phyloP scores from a whole-genome alignment of 2,329 filamentous ascomycete genomes.

The Pseudogymnoascus sp. region DNA sequence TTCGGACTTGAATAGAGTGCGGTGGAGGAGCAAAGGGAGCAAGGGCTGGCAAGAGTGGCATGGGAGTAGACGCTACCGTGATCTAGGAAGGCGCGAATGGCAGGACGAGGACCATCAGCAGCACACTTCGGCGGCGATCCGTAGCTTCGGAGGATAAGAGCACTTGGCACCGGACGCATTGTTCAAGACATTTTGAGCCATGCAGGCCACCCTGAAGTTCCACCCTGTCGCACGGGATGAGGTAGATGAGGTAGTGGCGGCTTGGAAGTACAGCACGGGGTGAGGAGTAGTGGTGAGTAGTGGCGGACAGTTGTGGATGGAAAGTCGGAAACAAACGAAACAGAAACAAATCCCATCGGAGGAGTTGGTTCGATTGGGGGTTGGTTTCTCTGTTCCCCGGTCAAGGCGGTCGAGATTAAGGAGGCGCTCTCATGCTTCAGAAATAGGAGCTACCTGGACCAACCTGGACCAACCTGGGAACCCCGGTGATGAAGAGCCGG shows the following conservation, averaged over 20 bases:
- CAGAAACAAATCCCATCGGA: background rate
- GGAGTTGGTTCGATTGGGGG: background rate
- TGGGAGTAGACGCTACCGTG: background rate
- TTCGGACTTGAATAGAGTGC: background rate
- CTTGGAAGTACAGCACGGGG: background rate
- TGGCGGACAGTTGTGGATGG: background rate
- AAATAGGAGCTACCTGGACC: background rate
- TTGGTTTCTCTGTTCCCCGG: background rate
- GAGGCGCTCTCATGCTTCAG: conserved; percentile 3
- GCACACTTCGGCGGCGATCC: background rate
- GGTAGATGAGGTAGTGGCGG: background rate
- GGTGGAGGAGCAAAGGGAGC: no score
- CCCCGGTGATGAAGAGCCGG: background rate
- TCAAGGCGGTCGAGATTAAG: background rate
- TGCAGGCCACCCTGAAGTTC: background rate
- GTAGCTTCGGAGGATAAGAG: conserved; percentile 1
- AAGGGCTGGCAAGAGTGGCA: background rate
- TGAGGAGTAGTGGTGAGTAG: background rate
- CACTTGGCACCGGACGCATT: background rate
- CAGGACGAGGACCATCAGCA: conserved; percentile 5
- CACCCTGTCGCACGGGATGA: background rate
- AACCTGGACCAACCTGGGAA: background rate
- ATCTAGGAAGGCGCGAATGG: conserved; percentile 8
- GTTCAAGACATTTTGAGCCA: background rate
- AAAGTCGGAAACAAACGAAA: background rate